A percentile compares a stretch with the other conserved stretches of the same genome.
phyloP scores from a whole-genome alignment of 2,329 filamentous ascomycete species.

The Dothideomycetes sp. region DNA sequence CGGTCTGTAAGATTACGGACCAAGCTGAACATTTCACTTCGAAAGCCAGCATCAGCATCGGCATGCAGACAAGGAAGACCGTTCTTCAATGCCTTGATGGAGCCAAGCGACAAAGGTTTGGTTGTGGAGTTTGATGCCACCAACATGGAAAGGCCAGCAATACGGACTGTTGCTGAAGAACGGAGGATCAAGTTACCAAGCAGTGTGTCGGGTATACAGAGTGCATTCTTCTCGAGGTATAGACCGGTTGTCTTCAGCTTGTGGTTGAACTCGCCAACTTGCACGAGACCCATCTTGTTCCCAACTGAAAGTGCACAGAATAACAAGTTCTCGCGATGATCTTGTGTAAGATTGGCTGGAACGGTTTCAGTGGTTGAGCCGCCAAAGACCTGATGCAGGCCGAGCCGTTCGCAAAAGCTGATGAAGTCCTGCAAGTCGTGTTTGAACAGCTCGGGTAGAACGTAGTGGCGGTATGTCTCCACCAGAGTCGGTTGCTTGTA shows the following conservation, averaged over 20 bases:
- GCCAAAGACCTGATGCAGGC: constrained; percentile 21
- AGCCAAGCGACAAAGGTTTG: constrained; percentile 53
- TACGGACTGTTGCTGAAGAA: constrained; percentile 43
- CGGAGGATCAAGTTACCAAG: constrained; percentile 28
- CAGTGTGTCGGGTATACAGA: constrained; percentile 40
- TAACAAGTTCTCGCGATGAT: constrained; percentile 14
- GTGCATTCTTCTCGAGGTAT: constrained; percentile 22
- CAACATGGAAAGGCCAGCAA: constrained; percentile 72
- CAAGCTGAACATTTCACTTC: constrained; percentile 67
- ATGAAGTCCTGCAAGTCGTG: constrained; percentile 28
- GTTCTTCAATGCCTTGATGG: constrained; percentile 51
- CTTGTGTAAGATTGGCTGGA: not conserved
- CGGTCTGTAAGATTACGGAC: constrained; percentile 68
- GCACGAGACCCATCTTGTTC: constrained; percentile 35
- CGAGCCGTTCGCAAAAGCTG: constrained; percentile 27
- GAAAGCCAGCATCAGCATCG: constrained; percentile 76
- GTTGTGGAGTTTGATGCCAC: constrained; percentile 66
- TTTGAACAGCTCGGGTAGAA: constrained; percentile 37
- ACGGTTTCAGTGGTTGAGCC: not conserved
- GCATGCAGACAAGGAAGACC: constrained; percentile 65
- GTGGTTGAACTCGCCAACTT: constrained; percentile 19
- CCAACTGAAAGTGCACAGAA: constrained; percentile 16
- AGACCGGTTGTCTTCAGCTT: not conserved
- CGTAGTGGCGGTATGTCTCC: constrained; percentile 31
- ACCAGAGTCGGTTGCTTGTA: constrained; percentile 24